phyloP scores from a whole-genome alignment of 2,329 filamentous ascomycete species.

The Cladophialophora yegresii region DNA sequence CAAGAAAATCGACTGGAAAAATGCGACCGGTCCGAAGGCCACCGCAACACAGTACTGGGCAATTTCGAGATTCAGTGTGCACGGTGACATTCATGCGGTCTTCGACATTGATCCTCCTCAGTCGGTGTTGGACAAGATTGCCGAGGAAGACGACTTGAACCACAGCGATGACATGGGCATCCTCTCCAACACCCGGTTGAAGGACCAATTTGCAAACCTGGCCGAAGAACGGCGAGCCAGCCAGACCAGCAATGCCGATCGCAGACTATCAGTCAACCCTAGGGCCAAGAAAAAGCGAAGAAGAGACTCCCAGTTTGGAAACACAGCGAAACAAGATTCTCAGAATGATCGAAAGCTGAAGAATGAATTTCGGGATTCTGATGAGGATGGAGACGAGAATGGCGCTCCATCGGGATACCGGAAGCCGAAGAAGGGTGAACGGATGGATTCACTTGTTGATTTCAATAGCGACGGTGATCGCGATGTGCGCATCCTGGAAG shows the following conservation, averaged over 20 bases:
- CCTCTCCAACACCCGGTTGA: slow-evolving; percentile 15
- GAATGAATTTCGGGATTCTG: slow-evolving; percentile 30
- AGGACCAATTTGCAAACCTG: slow-evolving; percentile 13
- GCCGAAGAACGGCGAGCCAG: slow-evolving; percentile 17
- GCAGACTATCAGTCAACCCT: slow-evolving; percentile 15
- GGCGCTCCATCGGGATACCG: slow-evolving; percentile 22
- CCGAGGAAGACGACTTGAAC: slow-evolving; percentile 61
- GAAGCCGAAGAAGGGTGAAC: slow-evolving; percentile 20
- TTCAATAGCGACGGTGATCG: slow-evolving; percentile 28
- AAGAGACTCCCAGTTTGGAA: slow-evolving; percentile 8
- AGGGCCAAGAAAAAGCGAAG: slow-evolving; percentile 13
- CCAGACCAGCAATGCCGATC: slow-evolving; percentile 4
- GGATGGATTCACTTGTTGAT: slow-evolving; percentile 31
- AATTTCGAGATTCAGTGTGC: slow-evolving; percentile 67
- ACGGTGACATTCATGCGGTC: slow-evolving; percentile 71
- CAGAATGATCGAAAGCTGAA: slow-evolving; percentile 22
- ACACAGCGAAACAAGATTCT: slow-evolving; percentile 1
- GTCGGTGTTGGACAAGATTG: slow-evolving; percentile 57
- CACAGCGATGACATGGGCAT: slow-evolving; percentile 22
- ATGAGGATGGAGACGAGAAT: slow-evolving; percentile 26
- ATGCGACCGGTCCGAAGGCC: slow-evolving; percentile 26
- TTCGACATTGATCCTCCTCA: slow-evolving; percentile 72
- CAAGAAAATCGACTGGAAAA: slow-evolving; percentile 33
- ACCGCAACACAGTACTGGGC: slow-evolving; percentile 59
- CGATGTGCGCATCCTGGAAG: slow-evolving; percentile 28